Conservation (phyloP, 2,329 filamentous ascomycete species). For the Xylariales sp. region DNA sequence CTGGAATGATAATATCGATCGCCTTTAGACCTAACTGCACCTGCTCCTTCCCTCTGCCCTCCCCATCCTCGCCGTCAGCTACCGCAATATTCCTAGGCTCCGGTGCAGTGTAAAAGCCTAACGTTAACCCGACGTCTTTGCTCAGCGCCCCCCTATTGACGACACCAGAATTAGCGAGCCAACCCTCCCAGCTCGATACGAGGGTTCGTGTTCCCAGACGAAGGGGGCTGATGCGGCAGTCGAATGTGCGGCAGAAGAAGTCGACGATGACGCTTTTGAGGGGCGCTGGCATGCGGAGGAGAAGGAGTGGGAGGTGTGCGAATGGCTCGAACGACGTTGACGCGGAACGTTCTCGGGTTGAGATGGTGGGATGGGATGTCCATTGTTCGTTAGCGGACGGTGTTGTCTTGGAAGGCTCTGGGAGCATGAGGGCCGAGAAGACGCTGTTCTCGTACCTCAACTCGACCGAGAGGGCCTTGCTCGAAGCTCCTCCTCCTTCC, state of each 20-base stretch:
- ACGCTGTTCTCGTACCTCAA: conserved; percentile 49
- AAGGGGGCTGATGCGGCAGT: conserved; percentile 50
- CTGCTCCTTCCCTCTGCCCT: background rate
- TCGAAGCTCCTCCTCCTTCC: conserved; percentile 6
- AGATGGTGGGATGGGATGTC: conserved; percentile 1
- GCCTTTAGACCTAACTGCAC: conserved; percentile 32
- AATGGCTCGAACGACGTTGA: conserved; percentile 37
- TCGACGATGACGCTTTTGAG: conserved; percentile 44
- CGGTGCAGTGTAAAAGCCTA: conserved; percentile 45
- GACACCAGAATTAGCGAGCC: conserved; percentile 38
- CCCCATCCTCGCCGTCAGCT: conserved; percentile 6
- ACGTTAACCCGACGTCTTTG: conserved; percentile 45
- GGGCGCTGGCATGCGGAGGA: conserved; percentile 51
- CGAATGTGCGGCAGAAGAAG: conserved; percentile 50
- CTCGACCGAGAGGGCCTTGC: conserved; percentile 35
- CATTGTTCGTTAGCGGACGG: background rate
- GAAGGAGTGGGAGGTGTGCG: conserved; percentile 44
- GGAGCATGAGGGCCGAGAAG: conserved; percentile 48
- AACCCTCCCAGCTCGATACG: conserved; percentile 45
- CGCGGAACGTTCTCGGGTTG: conserved; percentile 10
- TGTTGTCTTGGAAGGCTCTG: conserved; percentile 18
- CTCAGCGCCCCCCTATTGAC: conserved; percentile 27
- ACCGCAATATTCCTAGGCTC: background rate
- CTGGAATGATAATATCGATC: conserved; percentile 48
- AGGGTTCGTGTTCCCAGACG: conserved; percentile 47